Evolutionary conservation across 257 asterid species (phyloP).

Genomic region (Anisodus acutangulus): DNA sequence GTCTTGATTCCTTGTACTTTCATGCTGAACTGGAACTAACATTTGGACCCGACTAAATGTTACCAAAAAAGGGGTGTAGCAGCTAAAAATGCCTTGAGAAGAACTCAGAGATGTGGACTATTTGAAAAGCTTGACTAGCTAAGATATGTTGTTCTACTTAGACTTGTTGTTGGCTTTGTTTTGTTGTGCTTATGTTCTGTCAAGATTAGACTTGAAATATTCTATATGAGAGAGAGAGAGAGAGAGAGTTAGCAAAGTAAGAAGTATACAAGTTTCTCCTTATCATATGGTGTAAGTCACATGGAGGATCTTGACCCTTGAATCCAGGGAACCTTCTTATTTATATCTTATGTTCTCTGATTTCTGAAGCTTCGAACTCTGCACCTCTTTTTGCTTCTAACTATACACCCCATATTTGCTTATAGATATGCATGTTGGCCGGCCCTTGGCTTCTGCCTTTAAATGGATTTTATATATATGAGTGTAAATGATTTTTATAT

Average conservation of each 20-base stretch:
- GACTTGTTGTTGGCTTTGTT: not conserved
- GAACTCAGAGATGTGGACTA: not conserved
- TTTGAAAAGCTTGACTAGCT: not conserved
- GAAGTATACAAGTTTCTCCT: slow-evolving; percentile 36
- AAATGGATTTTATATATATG: not conserved
- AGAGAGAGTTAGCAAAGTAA: too few relatives aligned
- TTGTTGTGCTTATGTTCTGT: not conserved
- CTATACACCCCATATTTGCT: slow-evolving; percentile 26
- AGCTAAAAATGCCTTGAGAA: not conserved
- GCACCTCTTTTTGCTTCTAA: slow-evolving; percentile 35
- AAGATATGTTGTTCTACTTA: not conserved
- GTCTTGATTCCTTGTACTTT: slow-evolving; percentile 24
- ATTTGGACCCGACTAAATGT: not conserved
- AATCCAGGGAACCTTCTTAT: slow-evolving; percentile 57
- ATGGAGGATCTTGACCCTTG: slow-evolving; percentile 57
- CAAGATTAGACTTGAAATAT: slow-evolving; percentile 17
- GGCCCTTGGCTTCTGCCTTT: not conserved
- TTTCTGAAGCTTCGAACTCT: slow-evolving; percentile 47
- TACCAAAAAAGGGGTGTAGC: too few relatives aligned
- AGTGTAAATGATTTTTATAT: too few relatives aligned
- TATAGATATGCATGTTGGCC: not conserved
- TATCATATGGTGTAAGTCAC: slow-evolving; percentile 55
- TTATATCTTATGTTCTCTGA: slow-evolving; percentile 21
- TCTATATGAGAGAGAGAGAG: not conserved
- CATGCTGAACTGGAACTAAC: not conserved